Conservation (phyloP, 176 grass and related monocot species). For the Pharus latifolius region DNA sequence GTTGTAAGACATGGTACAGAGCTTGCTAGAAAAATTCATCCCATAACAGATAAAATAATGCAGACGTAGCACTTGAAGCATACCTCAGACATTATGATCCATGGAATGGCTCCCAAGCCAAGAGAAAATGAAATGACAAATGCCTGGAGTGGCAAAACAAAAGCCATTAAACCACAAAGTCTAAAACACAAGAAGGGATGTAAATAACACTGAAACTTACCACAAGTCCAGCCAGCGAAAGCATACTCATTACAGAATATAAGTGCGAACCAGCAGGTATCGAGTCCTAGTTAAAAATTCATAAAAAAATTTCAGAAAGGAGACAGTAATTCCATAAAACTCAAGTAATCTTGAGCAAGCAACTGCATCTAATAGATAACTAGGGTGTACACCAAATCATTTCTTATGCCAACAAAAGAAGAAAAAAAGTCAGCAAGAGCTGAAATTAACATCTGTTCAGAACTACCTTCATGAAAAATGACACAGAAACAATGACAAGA, state of each 20-base stretch:
- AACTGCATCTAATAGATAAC: neutral
- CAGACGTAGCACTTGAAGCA: too few species aligned
- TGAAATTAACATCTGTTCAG: too few species aligned
- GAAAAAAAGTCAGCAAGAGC: too few species aligned
- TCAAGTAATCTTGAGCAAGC: neutral
- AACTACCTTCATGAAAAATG: constrained; percentile 88
- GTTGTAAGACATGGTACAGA: too few species aligned
- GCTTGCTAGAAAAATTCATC: too few species aligned
- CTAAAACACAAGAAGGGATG: neutral
- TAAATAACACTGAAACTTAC: constrained; percentile 44
- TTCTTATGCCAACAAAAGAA: neutral
- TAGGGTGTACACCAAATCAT: neutral
- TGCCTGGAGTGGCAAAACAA: constrained; percentile 38
- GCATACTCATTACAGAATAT: constrained; percentile 69
- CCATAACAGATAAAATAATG: too few species aligned
- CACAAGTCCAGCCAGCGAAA: constrained; percentile 85
- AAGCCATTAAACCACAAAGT: constrained; percentile 6
- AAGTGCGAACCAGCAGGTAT: constrained; percentile 49
- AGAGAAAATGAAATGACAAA: constrained; percentile 87
- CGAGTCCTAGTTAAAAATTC: constrained; percentile 45
- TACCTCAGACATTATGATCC: constrained; percentile 99
- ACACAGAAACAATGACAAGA: constrained; percentile 67
- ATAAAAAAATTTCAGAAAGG: constrained; percentile 11
- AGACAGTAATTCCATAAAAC: neutral
- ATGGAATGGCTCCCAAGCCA: constrained; percentile 96